Percentiles rank a stretch among this genome's conserved stretches.
Conservation (phyloP, 192 early-diverging fungal genomes). For the Phycomyces blakesleeanus region DNA sequence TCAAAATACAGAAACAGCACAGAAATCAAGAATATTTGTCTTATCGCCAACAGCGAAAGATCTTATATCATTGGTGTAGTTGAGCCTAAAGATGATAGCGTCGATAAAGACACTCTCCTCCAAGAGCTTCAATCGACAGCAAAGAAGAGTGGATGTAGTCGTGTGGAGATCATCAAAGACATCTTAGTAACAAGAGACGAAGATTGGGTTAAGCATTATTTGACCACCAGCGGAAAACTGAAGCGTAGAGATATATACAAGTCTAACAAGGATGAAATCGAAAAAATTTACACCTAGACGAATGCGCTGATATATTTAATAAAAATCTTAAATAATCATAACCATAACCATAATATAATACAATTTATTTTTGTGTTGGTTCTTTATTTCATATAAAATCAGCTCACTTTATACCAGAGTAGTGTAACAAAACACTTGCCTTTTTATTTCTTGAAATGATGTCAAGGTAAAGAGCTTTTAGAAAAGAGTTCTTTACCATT, state of each 20-base stretch:
- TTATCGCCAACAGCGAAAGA: slow-evolving; percentile 65
- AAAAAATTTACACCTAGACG: slow-evolving; percentile 27
- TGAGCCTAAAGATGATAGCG: slow-evolving; percentile 43
- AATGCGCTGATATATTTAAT: not conserved
- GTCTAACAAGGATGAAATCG: slow-evolving; percentile 24
- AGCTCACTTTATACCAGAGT: no score
- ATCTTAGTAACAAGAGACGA: slow-evolving; percentile 49
- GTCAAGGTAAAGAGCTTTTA: no score
- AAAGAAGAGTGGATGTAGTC: slow-evolving; percentile 50
- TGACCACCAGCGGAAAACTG: slow-evolving; percentile 77
- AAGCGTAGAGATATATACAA: slow-evolving; percentile 53
- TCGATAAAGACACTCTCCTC: slow-evolving; percentile 47
- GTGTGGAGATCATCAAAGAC: slow-evolving; percentile 59
- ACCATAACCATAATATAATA: no score
- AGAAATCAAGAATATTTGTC: slow-evolving; percentile 71
- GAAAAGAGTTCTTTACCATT: no score
- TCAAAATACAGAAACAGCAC: slow-evolving; percentile 69
- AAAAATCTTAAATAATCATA: no score
- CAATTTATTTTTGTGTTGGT: no score
- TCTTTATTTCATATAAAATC: no score
- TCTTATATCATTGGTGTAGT: slow-evolving; percentile 67
- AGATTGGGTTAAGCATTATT: slow-evolving; percentile 68
- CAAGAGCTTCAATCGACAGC: slow-evolving; percentile 51
- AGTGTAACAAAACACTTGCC: no score
- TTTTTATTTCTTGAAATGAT: no score